phyloP scores from a whole-genome alignment of 2,329 filamentous ascomycete species.

The Exophiala aquamarina region DNA sequence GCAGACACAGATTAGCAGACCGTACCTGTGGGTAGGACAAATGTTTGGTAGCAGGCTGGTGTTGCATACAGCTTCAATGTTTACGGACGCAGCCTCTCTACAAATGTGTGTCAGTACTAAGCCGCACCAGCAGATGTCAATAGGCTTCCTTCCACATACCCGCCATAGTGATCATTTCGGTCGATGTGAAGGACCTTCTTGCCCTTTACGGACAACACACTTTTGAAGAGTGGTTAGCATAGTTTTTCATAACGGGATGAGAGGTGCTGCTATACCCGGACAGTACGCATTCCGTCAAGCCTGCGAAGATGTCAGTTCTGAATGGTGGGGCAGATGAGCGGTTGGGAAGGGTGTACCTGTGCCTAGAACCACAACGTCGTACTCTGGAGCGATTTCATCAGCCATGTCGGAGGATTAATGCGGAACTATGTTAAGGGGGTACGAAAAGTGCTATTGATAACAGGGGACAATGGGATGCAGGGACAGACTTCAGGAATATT shows the following conservation, averaged over 20 bases:
- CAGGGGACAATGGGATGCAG: neutral
- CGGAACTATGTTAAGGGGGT: neutral
- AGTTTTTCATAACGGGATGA: neutral
- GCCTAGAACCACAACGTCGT: conserved; percentile 98
- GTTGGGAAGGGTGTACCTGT: conserved; percentile 66
- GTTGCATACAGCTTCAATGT: conserved; percentile 79
- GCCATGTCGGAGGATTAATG: conserved; percentile 59
- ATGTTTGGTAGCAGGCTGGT: neutral
- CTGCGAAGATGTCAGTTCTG: conserved; percentile 50
- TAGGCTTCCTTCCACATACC: conserved; percentile 58
- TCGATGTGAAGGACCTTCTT: conserved; percentile 99
- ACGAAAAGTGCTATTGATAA: no score
- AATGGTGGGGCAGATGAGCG: conserved; percentile 30
- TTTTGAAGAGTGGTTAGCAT: conserved; percentile 36
- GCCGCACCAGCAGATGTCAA: conserved; percentile 11
- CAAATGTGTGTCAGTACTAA: conserved; percentile 21
- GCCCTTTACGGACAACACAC: conserved; percentile 95
- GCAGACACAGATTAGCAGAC: conserved; percentile 30
- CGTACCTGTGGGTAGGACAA: conserved; percentile 24
- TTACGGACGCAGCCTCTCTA: conserved; percentile 92
- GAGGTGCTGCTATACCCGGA: conserved; percentile 70
- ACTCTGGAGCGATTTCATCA: conserved; percentile 96
- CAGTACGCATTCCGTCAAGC: conserved; percentile 97
- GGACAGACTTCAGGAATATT: no score
- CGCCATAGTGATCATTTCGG: conserved; percentile 97